phyloP scores from a whole-genome alignment of 164 flowering plant genomes.

The Platanus orientalis region DNA sequence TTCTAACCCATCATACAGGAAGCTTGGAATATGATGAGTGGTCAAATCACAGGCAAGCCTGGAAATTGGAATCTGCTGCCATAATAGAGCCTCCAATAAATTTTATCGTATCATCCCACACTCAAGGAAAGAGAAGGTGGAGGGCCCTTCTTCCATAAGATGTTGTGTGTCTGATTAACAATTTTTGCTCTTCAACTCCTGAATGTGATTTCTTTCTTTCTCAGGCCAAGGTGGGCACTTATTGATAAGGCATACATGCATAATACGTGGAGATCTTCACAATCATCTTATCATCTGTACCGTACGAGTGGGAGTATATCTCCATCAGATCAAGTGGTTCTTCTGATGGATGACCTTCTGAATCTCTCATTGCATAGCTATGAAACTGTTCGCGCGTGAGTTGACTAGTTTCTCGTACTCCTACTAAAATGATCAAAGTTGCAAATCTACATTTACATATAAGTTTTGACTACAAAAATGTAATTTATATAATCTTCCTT shows the following conservation, averaged over 20 bases:
- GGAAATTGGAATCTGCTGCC: slow-evolving; percentile 95
- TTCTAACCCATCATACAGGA: slow-evolving; percentile 42
- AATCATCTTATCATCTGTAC: slow-evolving; percentile 81
- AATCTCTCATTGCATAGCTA: slow-evolving; percentile 77
- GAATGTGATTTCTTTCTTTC: slow-evolving; percentile 12
- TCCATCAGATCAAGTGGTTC: slow-evolving; percentile 60
- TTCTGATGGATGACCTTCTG: slow-evolving; percentile 79
- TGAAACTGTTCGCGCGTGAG: slow-evolving; percentile 93
- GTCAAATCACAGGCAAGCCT: slow-evolving; percentile 89
- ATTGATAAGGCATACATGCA: slow-evolving; percentile 95
- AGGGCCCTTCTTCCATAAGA: background rate
- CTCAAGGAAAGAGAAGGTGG: slow-evolving; percentile 86
- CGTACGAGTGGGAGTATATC: slow-evolving; percentile 49
- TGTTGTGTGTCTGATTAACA: slow-evolving; percentile 8
- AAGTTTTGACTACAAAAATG: too few relatives aligned
- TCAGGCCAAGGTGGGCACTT: slow-evolving; percentile 95
- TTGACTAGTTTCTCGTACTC: slow-evolving; percentile 11
- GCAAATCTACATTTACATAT: too few relatives aligned
- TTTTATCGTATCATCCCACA: slow-evolving; percentile 66
- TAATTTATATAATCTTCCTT: too few relatives aligned
- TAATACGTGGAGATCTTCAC: slow-evolving; percentile 95
- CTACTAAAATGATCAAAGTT: slow-evolving; percentile 3
- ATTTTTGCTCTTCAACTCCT: slow-evolving; percentile 1
- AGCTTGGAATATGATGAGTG: slow-evolving; percentile 95
- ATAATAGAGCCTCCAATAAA: slow-evolving; percentile 85